Evolutionary conservation across 257 asterid genomes (phyloP).

Genomic region (Solanum habrochaites): DNA sequence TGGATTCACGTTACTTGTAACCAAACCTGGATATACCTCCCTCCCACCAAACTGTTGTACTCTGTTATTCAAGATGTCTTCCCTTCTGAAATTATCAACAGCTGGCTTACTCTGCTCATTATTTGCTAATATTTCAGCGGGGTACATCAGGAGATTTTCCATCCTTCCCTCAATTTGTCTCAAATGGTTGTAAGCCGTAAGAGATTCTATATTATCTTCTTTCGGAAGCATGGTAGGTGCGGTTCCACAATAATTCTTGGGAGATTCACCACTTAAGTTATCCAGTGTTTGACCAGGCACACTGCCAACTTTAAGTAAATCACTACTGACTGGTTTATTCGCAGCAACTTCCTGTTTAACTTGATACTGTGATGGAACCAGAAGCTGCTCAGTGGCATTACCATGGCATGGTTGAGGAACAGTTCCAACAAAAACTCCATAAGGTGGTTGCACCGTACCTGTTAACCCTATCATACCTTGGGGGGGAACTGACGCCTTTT

Average conservation of each 20-base stretch:
- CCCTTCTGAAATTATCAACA: slow-evolving; percentile 22
- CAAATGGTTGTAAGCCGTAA: slow-evolving; percentile 36
- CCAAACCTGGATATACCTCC: slow-evolving; percentile 12
- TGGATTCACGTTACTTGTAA: not conserved
- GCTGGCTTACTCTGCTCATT: slow-evolving; percentile 26
- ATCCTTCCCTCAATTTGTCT: slow-evolving; percentile 57
- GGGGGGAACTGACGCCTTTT: slow-evolving; percentile 32
- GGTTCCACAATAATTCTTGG: slow-evolving; percentile 33
- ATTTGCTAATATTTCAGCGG: slow-evolving; percentile 33
- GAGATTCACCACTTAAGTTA: slow-evolving; percentile 33
- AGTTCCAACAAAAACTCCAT: slow-evolving; percentile 29
- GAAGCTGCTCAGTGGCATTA: slow-evolving; percentile 28
- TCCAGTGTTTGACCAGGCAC: slow-evolving; percentile 36
- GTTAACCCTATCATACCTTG: slow-evolving; percentile 33
- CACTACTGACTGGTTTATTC: slow-evolving; percentile 36
- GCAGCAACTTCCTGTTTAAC: slow-evolving; percentile 25
- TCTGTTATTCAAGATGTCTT: slow-evolving; percentile 16
- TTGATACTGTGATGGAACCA: slow-evolving; percentile 47
- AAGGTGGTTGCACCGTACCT: slow-evolving; percentile 39
- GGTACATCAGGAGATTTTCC: slow-evolving; percentile 49
- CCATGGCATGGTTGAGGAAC: slow-evolving; percentile 37
- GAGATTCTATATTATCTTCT: slow-evolving; percentile 34
- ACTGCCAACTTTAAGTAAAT: slow-evolving; percentile 20
- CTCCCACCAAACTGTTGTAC: slow-evolving; percentile 18
- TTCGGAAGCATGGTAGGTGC: slow-evolving; percentile 26